Base-by-base conservation (phyloP, 805 yeast genomes). In the Myxozyma sirexii region DNA sequence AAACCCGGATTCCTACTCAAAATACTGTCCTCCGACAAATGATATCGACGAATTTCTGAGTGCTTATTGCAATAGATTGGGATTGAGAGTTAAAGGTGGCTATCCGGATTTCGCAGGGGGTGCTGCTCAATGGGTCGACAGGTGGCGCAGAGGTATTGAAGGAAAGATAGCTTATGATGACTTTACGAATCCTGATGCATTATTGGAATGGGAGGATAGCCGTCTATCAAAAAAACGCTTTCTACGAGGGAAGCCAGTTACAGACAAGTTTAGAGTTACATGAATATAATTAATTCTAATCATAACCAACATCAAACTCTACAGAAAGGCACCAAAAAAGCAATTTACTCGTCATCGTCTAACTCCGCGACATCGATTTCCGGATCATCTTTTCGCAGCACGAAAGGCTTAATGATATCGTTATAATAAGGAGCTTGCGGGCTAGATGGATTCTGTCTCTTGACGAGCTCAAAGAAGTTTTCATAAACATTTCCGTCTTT, bases 401-500 rank as follows among this genome's bases (percentile, higher is more conserved):
- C 69, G 64, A 75, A 72, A 3, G 78, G 78, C 67, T 69, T 67
- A 62, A 74, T 69, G 17, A 64, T 61, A 7, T 58, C 65, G 17
- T 70, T 77, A 33, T 82, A 76, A 71, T 86, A 85, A n/a, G 84
- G 82, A 13, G 93, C 87, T 68, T 85, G 83, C 62, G 82, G 77
- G 13, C 72, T 72, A 31, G 69, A 65, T 7, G 74, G 70, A 51
- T 76, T 70, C 17, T 85, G 83, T 58, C 84, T 84, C 69, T 82
- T 83, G 60, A 86, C 86, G 57, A 78, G 76, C 26, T 70, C 75
- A 70, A 86, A 86, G 76, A 90, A 90, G 72, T 88, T 84, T 70
- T 85, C 84, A 76, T 90, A 91, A 57, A 89, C 85, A 72, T 91
- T 86, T 59, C 97, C 97, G 68, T 88, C 84, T 74, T 81, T 86